These are phyloP conservation scores for Fraxinus pennsylvanica DNA, from an alignment of 257 asterid species.

Conservation along the genomic window DNA sequence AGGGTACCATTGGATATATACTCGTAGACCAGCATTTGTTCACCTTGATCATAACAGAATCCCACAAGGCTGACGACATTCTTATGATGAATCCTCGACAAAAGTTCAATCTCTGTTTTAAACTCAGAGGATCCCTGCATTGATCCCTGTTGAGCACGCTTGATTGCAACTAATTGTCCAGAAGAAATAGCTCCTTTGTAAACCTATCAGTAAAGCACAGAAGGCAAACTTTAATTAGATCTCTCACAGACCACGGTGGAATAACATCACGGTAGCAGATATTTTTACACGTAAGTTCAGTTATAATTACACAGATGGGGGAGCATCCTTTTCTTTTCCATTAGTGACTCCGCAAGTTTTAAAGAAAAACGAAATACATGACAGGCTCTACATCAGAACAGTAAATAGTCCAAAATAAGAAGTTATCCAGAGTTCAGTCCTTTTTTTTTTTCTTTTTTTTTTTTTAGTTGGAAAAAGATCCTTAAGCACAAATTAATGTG, in stretches of 20 bases:
- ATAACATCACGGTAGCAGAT: neutral
- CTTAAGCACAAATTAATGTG: neutral
- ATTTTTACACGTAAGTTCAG: neutral
- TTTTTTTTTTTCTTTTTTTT: too few relatives aligned
- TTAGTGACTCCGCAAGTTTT: neutral
- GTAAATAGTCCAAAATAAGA: neutral
- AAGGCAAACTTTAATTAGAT: slow-evolving; percentile 9
- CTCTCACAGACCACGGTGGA: neutral
- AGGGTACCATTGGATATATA: slow-evolving; percentile 81
- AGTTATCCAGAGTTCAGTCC: neutral
- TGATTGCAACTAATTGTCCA: slow-evolving; percentile 73
- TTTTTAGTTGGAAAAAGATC: neutral
- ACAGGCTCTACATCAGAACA: neutral
- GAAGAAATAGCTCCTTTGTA: slow-evolving; percentile 62
- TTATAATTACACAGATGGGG: slow-evolving; percentile 1
- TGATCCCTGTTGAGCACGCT: slow-evolving; percentile 90
- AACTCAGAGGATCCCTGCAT: slow-evolving; percentile 89
- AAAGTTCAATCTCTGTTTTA: slow-evolving; percentile 86
- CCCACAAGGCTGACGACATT: slow-evolving; percentile 91
- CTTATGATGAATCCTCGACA: slow-evolving; percentile 89
- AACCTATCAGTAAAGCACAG: slow-evolving; percentile 47
- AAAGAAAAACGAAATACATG: neutral
- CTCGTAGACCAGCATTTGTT: slow-evolving; percentile 88
- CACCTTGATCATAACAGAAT: slow-evolving; percentile 91
- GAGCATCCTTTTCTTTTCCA: neutral